Evolutionary conservation across 2,329 filamentous ascomycete genomes (phyloP), one percentile per base, ranked within the genome.

Genomic region (Paecilomyces variotii): DNA sequence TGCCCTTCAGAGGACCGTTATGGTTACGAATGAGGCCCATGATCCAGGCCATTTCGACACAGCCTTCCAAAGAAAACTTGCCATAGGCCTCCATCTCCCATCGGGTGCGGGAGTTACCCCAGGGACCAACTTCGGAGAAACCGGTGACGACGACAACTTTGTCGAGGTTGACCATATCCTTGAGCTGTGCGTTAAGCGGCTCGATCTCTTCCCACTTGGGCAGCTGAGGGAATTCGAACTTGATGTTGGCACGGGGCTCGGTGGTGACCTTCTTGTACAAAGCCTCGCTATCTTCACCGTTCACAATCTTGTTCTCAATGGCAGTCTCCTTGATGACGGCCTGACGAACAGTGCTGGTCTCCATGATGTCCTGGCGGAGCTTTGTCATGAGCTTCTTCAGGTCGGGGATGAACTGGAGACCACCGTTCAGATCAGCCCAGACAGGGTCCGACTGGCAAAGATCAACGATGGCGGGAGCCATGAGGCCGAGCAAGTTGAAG

Each of bases 61-160:
- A 97, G 30, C 94, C 94, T 76, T 99, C 95, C 12, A 99, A 85
- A 7, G 94, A 97, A 80, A 99, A 99, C 71, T 96, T 85, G 72
- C 94, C 94, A 65, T 92, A 87, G 1, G 94, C 92, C 76, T 99
- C 94, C 93, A 99, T 99, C 80, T 99, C 94, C 94, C 94, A 99
- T 62, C 94, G 87, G 53, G 94, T 99, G 69, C 94, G 87, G 2
- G 94, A 93, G 81, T 97, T 99, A 81, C 94, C 94, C 95, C 94
- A 99, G 6, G 94, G 94, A 14, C 79, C 72, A 61, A 97, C 86
- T 75, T 99, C 94, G 57, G 94, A 86, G 71, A 99, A 99, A 73
- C 94, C 94, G 61, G 94, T 96, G 61, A 99, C 89, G 53, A 99
- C 94, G 19, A 99, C 92, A 4, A 97, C 92, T 82, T 95, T 97